Percentiles rank a stretch among this genome's conserved stretches.
Evolutionary conservation across 495 filamentous ascomycete species (phyloP).

Genomic region (Aspergillus affinis): DNA sequence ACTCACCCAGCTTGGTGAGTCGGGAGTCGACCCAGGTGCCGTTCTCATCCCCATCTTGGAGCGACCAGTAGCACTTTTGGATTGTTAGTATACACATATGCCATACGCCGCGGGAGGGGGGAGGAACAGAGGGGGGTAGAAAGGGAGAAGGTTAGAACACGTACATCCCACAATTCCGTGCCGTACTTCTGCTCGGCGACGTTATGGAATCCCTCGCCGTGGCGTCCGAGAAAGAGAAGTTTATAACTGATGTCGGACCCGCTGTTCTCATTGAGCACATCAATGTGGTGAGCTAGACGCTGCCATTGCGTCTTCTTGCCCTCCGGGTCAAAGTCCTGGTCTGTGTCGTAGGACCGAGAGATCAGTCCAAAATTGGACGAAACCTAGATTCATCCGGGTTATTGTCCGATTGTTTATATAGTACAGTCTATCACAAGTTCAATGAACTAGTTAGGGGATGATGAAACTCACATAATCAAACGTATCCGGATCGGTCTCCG

Average conservation of each 20-base stretch:
- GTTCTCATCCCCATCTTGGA: slow-evolving; percentile 66
- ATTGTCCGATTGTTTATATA: background rate
- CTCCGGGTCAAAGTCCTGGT: slow-evolving; percentile 25
- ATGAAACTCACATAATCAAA: slow-evolving; percentile 64
- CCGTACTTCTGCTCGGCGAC: slow-evolving; percentile 65
- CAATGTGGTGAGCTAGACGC: slow-evolving; percentile 56
- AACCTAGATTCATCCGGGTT: slow-evolving; percentile 20
- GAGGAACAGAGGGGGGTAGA: slow-evolving; percentile 1
- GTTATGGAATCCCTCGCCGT: slow-evolving; percentile 74
- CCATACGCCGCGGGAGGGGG: too few relatives aligned
- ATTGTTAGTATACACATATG: background rate
- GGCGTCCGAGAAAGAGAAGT: slow-evolving; percentile 68
- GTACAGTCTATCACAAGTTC: background rate
- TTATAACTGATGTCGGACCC: slow-evolving; percentile 54
- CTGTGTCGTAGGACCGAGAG: slow-evolving; percentile 49
- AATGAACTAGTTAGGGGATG: background rate
- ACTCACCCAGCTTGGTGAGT: slow-evolving; percentile 61
- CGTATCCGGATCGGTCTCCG: slow-evolving; percentile 56
- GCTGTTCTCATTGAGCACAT: slow-evolving; percentile 50
- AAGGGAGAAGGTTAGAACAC: slow-evolving; percentile 10
- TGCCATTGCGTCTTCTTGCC: slow-evolving; percentile 62
- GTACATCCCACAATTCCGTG: slow-evolving; percentile 63
- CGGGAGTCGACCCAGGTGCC: slow-evolving; percentile 71
- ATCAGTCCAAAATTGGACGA: slow-evolving; percentile 67
- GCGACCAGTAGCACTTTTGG: slow-evolving; percentile 68